Evolutionary conservation across 805 yeast genomes (phyloP).

Genomic region (Wickerhamiella bombiphila): DNA sequence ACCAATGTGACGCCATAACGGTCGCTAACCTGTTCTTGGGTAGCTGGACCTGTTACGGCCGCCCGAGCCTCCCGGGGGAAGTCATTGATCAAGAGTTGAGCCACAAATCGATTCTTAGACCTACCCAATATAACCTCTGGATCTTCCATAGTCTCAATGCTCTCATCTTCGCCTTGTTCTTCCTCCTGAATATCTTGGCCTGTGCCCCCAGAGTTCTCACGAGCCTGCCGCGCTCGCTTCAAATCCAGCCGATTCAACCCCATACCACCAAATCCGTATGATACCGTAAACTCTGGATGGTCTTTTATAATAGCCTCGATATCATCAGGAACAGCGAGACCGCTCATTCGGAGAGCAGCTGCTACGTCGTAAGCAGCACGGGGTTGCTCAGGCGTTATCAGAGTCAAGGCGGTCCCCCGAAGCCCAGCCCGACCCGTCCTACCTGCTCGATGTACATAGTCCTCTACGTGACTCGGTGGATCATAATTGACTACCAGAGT

Average conservation of each 20-base stretch:
- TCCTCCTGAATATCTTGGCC: conserved; percentile 24
- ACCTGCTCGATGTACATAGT: conserved; percentile 91
- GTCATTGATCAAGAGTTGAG: conserved; percentile 68
- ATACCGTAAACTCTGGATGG: conserved; percentile 29
- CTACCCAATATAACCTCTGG: not conserved
- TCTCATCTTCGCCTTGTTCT: conserved; percentile 11
- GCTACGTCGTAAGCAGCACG: conserved; percentile 54
- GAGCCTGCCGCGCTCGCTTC: conserved; percentile 37
- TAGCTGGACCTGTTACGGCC: conserved; percentile 14
- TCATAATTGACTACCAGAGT: conserved; percentile 70
- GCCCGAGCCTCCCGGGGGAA: conserved; percentile 40
- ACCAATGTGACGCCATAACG: conserved; percentile 50
- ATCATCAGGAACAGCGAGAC: conserved; percentile 38
- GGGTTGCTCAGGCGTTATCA: conserved; percentile 48
- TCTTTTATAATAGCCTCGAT: conserved; percentile 35
- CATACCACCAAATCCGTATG: conserved; percentile 81
- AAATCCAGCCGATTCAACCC: conserved; percentile 68
- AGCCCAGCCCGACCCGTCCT: conserved; percentile 89
- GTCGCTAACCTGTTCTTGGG: conserved; percentile 8
- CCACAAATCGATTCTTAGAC: conserved; percentile 32
- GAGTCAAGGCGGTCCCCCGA: conserved; percentile 60
- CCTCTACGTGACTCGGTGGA: conserved; percentile 80
- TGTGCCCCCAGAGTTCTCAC: conserved; percentile 26
- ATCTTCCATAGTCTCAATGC: not conserved
- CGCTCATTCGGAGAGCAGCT: conserved; percentile 48